Evolutionary conservation across 2,329 filamentous ascomycete genomes (phyloP).

Genomic region (Nemania sp.): DNA sequence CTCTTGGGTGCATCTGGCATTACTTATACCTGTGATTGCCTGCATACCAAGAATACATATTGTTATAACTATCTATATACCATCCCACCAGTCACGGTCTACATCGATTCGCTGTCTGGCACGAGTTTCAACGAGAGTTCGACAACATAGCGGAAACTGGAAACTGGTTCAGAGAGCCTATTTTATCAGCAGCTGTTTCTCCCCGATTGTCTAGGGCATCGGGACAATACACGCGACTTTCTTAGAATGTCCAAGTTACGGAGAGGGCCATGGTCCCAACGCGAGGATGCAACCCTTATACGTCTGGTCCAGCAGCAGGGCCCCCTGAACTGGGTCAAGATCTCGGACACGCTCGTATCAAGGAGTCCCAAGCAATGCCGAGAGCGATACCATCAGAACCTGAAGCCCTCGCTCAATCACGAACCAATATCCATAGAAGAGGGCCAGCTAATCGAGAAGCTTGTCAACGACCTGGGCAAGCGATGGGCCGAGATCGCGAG

Average conservation of each 20-base stretch:
- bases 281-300: constrained; percentile 74
- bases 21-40: not conserved
- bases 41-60: not conserved
- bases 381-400: constrained; percentile 91
- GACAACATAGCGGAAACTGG: not conserved
- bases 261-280: constrained; percentile 81
- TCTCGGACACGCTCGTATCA: constrained; percentile 74
- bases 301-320: constrained; percentile 73
- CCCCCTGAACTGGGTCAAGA: constrained; percentile 87
- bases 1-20: not conserved
- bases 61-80: not conserved
- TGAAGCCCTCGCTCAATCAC: constrained; percentile 77
- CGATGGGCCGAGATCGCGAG: constrained; percentile 93
- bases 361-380: constrained; percentile 93
- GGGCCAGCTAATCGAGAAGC: constrained; percentile 72
- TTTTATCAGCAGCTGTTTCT: not conserved
- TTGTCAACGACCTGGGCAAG: constrained; percentile 80
- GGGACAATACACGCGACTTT: not conserved
- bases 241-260: constrained; percentile 34
- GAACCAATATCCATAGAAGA: constrained; percentile 74
- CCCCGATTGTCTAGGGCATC: not conserved
- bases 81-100: not conserved
- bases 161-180: not conserved
- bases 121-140: not conserved
- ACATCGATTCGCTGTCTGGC: not conserved